Evolutionary conservation across 352 stramenopile species (phyloP).

Genomic region (Globisporangium paroecandrum): DNA sequence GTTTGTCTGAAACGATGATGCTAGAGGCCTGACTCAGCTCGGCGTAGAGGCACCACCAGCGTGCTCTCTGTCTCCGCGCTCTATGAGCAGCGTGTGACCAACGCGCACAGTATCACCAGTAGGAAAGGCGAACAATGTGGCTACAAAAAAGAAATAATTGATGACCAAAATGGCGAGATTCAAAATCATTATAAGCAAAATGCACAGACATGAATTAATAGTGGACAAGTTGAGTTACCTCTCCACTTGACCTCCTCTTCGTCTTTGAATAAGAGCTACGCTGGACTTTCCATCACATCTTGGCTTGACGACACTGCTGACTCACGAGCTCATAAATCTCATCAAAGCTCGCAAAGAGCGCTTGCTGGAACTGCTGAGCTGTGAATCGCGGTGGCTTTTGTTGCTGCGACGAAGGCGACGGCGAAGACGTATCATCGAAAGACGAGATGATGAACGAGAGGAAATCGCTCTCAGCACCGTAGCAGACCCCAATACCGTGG

Average conservation of each 20-base stretch:
- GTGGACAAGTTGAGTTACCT: not conserved
- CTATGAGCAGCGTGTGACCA: not conserved
- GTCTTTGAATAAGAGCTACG: not conserved
- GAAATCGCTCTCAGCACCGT: conserved; percentile 88
- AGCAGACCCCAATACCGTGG: conserved; percentile 92
- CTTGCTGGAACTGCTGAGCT: conserved; percentile 39
- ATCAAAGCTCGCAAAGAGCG: conserved; percentile 52
- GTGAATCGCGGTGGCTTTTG: conserved; percentile 26
- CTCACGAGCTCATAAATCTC: conserved; percentile 48
- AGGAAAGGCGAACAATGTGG: not conserved
- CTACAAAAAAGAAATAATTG: not conserved
- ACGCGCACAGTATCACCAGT: not conserved
- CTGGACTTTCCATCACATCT: conserved; percentile 9
- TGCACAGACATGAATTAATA: not conserved
- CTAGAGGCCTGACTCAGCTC: not conserved
- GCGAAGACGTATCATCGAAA: conserved; percentile 41
- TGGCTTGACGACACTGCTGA: conserved; percentile 12
- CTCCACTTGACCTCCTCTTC: not conserved
- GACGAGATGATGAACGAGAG: conserved; percentile 92
- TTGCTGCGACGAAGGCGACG: conserved; percentile 5
- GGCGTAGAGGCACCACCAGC: not conserved
- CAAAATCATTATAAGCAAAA: not conserved
- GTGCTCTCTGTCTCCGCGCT: not conserved
- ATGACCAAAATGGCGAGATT: not conserved
- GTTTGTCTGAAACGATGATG: not conserved